Evolutionary conservation across 208 protist species (phyloP).

Genomic region (Leishmania martiniquensis): DNA sequence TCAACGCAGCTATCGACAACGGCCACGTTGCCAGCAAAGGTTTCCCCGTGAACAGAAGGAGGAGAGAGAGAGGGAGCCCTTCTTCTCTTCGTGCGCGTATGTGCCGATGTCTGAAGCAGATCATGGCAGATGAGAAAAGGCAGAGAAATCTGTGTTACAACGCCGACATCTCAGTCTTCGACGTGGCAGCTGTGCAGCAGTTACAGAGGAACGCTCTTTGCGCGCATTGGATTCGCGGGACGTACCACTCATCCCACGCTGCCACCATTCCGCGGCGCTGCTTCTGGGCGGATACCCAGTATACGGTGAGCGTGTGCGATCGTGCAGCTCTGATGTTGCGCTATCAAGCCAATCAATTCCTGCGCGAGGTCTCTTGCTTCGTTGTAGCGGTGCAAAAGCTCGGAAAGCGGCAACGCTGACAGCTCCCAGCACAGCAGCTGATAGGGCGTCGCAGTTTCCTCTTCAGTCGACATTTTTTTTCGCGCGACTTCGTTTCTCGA

Average conservation of each 20-base stretch:
- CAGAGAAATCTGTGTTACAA: neutral
- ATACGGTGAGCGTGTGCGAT: slow-evolving; percentile 36
- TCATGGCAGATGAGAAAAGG: neutral
- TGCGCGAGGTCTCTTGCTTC: slow-evolving; percentile 39
- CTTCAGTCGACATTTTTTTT: neutral
- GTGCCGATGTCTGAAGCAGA: neutral
- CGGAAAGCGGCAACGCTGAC: slow-evolving; percentile 3
- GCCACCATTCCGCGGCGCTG: neutral
- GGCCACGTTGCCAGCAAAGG: neutral
- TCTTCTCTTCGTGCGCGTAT: neutral
- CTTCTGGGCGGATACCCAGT: slow-evolving; percentile 14
- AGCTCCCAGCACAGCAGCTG: slow-evolving; percentile 7
- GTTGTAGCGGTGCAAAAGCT: slow-evolving; percentile 49
- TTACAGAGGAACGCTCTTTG: neutral
- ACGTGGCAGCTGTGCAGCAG: neutral
- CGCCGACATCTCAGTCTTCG: neutral
- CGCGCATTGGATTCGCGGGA: neutral
- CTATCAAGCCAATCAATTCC: slow-evolving; percentile 33
- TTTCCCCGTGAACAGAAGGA: neutral
- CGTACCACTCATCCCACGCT: neutral
- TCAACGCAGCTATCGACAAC: neutral
- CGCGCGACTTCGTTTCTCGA: neutral
- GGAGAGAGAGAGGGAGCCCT: neutral
- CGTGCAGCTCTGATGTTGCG: slow-evolving; percentile 26
- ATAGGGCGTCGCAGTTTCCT: neutral